A percentile compares a stretch with the other conserved stretches of the same genome.
Conservation (phyloP, 1,284 basidiomycete genomes). For the Farysia itapuensis region DNA sequence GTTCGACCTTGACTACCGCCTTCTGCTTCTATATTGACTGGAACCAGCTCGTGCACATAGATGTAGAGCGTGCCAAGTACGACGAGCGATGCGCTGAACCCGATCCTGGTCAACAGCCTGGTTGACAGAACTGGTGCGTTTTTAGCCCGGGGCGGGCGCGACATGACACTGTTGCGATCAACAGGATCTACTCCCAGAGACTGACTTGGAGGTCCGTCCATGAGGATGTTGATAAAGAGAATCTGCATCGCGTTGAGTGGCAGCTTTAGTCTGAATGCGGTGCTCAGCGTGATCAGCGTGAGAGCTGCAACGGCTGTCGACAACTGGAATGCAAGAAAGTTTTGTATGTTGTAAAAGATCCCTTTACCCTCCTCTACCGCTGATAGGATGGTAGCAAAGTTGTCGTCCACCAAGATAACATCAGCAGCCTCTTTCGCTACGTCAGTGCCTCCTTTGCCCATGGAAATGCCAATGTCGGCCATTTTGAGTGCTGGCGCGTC, state of each 20-base stretch:
- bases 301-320: constrained; percentile 93
- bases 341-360: constrained; percentile 98
- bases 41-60: constrained; percentile 69
- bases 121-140: constrained; percentile 80
- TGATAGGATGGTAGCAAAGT: constrained; percentile 89
- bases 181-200: constrained; percentile 95
- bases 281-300: constrained; percentile 90
- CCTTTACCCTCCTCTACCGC: constrained; percentile 95
- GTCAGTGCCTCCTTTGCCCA: constrained; percentile 95
- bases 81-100: constrained; percentile 88
- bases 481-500: constrained; percentile 95
- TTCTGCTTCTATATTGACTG: constrained; percentile 51
- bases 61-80: constrained; percentile 84
- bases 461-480: constrained; percentile 96
- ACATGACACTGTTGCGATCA: constrained; percentile 79
- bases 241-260: constrained; percentile 99
- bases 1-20: not conserved
- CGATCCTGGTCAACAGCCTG: constrained; percentile 74
- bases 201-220: constrained; percentile 98
- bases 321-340: constrained; percentile 94
- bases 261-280: constrained; percentile 81
- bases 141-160: constrained; percentile 80
- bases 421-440: constrained; percentile 98
- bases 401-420: constrained; percentile 94
- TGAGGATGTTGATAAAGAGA: constrained; percentile 95